Percentiles rank a stretch among this genome's conserved stretches.
Conservation (phyloP, 2,329 filamentous ascomycete genomes). For the Aureobasidium pullulans region DNA sequence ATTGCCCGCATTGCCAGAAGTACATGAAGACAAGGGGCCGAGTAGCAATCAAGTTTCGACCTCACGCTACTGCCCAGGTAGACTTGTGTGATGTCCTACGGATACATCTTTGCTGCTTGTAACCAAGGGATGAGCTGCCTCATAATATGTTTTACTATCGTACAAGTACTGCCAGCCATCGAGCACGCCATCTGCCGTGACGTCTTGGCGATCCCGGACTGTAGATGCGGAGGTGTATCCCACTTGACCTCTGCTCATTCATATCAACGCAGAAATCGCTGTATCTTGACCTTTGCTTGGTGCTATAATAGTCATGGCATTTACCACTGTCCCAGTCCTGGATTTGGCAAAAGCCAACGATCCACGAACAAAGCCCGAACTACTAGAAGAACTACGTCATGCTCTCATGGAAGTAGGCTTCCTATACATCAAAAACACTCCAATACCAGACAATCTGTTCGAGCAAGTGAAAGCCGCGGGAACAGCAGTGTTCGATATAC, state of each 20-base stretch:
- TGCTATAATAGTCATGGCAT: constrained; percentile 30
- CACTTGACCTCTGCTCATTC: background rate
- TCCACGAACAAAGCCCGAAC: constrained; percentile 60
- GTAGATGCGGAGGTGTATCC: background rate
- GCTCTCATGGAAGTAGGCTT: constrained; percentile 84
- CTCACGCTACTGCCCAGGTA: too few relatives aligned
- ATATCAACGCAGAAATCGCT: background rate
- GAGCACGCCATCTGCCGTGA: constrained; percentile 5
- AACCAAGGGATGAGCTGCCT: too few relatives aligned
- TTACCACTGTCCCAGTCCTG: constrained; percentile 69
- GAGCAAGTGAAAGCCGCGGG: constrained; percentile 60
- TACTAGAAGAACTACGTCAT: constrained; percentile 63
- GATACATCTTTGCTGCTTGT: too few relatives aligned
- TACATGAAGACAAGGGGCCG: too few relatives aligned
- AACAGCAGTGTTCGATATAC: constrained; percentile 68
- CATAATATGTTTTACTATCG: too few relatives aligned
- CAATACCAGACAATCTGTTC: constrained; percentile 60
- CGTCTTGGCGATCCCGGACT: background rate
- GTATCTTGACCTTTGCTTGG: too few relatives aligned
- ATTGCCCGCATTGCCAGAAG: too few relatives aligned
- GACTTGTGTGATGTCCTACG: too few relatives aligned
- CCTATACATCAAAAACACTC: constrained; percentile 74
- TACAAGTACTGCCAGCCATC: background rate
- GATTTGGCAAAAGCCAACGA: constrained; percentile 62
- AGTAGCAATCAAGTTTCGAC: too few relatives aligned